A percentile compares a stretch with the other conserved stretches of the same genome.
phyloP scores from a whole-genome alignment of 1,284 basidiomycete species.

The Kwoniella shivajii region DNA sequence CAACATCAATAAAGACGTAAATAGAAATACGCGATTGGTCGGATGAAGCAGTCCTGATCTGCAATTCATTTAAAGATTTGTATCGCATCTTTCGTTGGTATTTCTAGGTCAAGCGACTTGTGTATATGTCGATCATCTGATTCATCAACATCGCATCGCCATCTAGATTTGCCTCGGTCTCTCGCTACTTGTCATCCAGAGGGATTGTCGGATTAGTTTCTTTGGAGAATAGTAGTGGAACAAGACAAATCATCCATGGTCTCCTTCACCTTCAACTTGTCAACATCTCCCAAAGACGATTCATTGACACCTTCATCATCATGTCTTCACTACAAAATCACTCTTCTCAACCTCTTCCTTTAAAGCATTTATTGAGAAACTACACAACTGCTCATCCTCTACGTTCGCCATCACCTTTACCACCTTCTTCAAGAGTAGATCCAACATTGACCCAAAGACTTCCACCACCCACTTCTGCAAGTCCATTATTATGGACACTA shows the following conservation, averaged over 20 bases:
- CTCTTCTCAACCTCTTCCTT: constrained; percentile 16
- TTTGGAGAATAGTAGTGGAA: not conserved
- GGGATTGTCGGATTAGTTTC: too few species aligned
- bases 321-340: not conserved
- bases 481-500: constrained; percentile 43
- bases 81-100: too few species aligned
- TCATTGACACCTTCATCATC: not conserved
- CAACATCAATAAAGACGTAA: too few species aligned
- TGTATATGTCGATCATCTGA: not conserved
- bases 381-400: constrained; percentile 49
- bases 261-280: too few species aligned
- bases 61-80: too few species aligned
- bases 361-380: constrained; percentile 36
- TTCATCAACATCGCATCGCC: not conserved
- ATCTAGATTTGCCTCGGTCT: too few species aligned
- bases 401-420: constrained; percentile 48
- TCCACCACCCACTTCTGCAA: constrained; percentile 38
- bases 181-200: not conserved
- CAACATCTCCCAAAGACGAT: too few species aligned
- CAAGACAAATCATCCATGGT: too few species aligned
- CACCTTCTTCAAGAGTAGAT: constrained; percentile 49
- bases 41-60: too few species aligned
- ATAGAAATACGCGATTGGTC: too few species aligned
- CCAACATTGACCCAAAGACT: constrained; percentile 40
- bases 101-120: constrained; percentile 1